Percentiles rank a stretch among this genome's conserved stretches.
Conservation (phyloP, 164 flowering plant genomes). For the Umbilicus rupestris region DNA sequence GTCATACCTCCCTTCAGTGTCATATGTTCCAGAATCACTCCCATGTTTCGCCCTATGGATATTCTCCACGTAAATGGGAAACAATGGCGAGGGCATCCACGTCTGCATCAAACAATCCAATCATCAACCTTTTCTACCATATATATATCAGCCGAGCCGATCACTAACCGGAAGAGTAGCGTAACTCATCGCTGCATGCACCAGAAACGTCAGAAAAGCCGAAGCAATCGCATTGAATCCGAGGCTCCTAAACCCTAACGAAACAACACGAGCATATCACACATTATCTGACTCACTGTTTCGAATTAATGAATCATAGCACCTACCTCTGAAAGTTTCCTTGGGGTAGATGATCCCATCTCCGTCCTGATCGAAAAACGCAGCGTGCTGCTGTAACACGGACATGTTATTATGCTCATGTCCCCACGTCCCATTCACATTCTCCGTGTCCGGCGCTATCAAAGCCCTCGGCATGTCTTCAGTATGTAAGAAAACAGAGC, state of each 20-base stretch:
- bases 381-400: slow-evolving; percentile 26
- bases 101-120: slow-evolving; percentile 28
- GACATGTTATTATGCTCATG: slow-evolving; percentile 21
- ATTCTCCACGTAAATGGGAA: slow-evolving; percentile 67
- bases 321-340: slow-evolving; percentile 18
- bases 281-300: neutral
- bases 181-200: slow-evolving; percentile 21
- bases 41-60: slow-evolving; percentile 77
- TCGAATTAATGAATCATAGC: neutral
- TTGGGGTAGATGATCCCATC: slow-evolving; percentile 22
- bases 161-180: slow-evolving; percentile 21
- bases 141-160: too few species aligned
- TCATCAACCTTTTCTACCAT: too few species aligned
- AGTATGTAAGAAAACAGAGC: neutral
- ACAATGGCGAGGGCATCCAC: slow-evolving; percentile 65
- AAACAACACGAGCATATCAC: neutral
- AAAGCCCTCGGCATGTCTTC: slow-evolving; percentile 22
- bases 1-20: slow-evolving; percentile 70
- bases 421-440: slow-evolving; percentile 19
- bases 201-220: slow-evolving; percentile 11
- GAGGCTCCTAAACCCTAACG: slow-evolving; percentile 17
- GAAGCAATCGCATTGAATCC: slow-evolving; percentile 21
- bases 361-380: slow-evolving; percentile 20
- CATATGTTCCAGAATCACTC: slow-evolving; percentile 61
- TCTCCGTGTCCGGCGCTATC: slow-evolving; percentile 22